Evolutionary conservation across 192 early-diverging fungal genomes (phyloP), one percentile per base, ranked within the genome.

Genomic region (Coemansia sp.): DNA sequence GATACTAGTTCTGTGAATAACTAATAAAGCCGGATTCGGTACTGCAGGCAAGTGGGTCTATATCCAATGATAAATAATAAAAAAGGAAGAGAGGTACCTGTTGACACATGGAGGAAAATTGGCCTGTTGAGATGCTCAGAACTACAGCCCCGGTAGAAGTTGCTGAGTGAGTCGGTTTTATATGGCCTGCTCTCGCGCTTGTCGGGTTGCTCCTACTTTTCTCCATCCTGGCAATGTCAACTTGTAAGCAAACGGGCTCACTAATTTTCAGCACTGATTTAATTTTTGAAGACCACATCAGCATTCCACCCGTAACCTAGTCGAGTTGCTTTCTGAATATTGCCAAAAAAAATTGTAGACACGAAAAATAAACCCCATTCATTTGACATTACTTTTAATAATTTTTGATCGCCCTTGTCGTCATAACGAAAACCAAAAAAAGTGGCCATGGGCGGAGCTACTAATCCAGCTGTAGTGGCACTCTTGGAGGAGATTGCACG

Each of bases 401-500:
- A 13, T 16, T 43, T 16, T 43, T 16, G 42, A 43, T 37, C 0
- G 10, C 14, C 13, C 14, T 43, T 8, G 42, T 14, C 42, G 17
- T 43, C 3, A 16, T 23, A 50, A 50, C 28, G 7, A 53, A 43
- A 16, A 43, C 42, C 11, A 43, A 11, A 43, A 43, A 11, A 43
- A 9, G 52, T 11, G 13, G 13, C 14, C 3, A 65, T 65, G 64
- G 44, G 64, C n/a, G 44, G 44, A 32, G 44, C 63, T 11, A 44
- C 63, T 14, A 80, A 80, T 26, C 69, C 73, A 13, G 78, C 78
- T 8, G 78, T 75, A 4, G 62, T 57, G 39, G 44, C 67, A 14
- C 53, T 80, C n/a, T 42, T 73, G 14, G 69, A 63, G 38, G 78
- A 75, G 59, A 75, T 75, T 35, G 78, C 73, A 21, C 58, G 42